Percentiles rank a stretch among this genome's conserved stretches.
Conservation (phyloP, 2,329 filamentous ascomycete genomes). For the Zymoseptoria passerinii region DNA sequence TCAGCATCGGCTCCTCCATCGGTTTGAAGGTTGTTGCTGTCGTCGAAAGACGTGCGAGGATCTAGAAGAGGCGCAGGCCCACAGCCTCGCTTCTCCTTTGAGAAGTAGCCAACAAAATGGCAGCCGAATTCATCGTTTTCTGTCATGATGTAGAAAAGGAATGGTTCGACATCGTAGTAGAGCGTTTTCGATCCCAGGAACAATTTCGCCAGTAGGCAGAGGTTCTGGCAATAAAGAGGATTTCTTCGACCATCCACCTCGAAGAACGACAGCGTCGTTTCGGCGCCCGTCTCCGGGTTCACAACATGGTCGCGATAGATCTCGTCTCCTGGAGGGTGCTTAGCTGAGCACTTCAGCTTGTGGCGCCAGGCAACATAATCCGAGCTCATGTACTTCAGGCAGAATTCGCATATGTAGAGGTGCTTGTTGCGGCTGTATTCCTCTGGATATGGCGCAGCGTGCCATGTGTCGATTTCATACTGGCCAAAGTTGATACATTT, state of each 20-base stretch:
- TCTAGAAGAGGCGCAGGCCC: slow-evolving; percentile 54
- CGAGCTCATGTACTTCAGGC: slow-evolving; percentile 98
- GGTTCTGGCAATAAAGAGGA: slow-evolving; percentile 95
- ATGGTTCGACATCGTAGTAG: slow-evolving; percentile 96
- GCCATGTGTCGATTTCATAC: slow-evolving; percentile 98
- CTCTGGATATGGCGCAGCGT: slow-evolving; percentile 94
- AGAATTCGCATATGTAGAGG: slow-evolving; percentile 99
- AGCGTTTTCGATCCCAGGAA: slow-evolving; percentile 98
- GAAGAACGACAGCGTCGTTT: slow-evolving; percentile 62
- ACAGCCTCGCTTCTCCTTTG: slow-evolving; percentile 76
- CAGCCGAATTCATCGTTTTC: slow-evolving; percentile 87
- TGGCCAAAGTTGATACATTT: slow-evolving; percentile 98
- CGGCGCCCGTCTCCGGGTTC: slow-evolving; percentile 28
- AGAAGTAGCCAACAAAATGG: slow-evolving; percentile 98
- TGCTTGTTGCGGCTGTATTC: slow-evolving; percentile 96
- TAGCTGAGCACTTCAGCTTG: slow-evolving; percentile 87
- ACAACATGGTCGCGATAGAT: slow-evolving; percentile 88
- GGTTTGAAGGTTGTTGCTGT: slow-evolving; percentile 12
- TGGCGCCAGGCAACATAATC: slow-evolving; percentile 97
- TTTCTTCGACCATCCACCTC: slow-evolving; percentile 97
- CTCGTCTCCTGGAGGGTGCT: slow-evolving; percentile 94
- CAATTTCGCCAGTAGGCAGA: slow-evolving; percentile 89
- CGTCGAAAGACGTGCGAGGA: slow-evolving; percentile 21
- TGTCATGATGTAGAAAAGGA: slow-evolving; percentile 94
- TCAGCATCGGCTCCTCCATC: slow-evolving; percentile 13